Evolutionary conservation across 2,329 filamentous ascomycete species (phyloP).

Genomic region (Ophiostoma piceae): DNA sequence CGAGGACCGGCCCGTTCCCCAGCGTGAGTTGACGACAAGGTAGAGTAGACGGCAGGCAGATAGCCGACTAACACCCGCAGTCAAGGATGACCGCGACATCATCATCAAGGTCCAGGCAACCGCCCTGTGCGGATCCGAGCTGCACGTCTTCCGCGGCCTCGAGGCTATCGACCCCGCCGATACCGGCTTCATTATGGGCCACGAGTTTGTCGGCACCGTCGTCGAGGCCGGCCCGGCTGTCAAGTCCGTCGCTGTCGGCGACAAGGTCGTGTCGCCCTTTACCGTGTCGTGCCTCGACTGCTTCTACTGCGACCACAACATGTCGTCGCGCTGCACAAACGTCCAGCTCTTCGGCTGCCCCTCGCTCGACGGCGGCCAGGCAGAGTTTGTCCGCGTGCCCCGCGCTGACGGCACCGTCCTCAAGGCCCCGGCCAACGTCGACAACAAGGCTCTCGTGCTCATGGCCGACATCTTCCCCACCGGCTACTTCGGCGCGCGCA

Average conservation of each 20-base stretch:
- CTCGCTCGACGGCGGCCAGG: constrained; percentile 69
- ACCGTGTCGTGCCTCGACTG: constrained; percentile 73
- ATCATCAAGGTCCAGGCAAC: constrained; percentile 79
- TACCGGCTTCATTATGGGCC: constrained; percentile 65
- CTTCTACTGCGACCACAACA: constrained; percentile 77
- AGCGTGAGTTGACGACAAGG: constrained; percentile 38
- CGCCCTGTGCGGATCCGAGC: constrained; percentile 85
- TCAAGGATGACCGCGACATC: constrained; percentile 67
- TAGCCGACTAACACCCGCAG: constrained; percentile 31
- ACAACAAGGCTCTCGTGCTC: constrained; percentile 69
- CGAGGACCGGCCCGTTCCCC: constrained; percentile 73
- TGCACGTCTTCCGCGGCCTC: constrained; percentile 81
- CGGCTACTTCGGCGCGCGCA: constrained; percentile 76
- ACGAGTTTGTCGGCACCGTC: constrained; percentile 80
- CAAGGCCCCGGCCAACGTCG: constrained; percentile 64
- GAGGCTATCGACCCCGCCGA: constrained; percentile 45
- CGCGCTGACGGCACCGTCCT: constrained; percentile 75
- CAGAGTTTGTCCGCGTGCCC: constrained; percentile 76
- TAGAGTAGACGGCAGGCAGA: background rate
- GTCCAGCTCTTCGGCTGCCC: constrained; percentile 65
- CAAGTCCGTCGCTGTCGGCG: constrained; percentile 63
- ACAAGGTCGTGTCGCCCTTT: constrained; percentile 77
- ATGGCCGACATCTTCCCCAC: constrained; percentile 94
- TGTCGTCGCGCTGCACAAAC: constrained; percentile 70
- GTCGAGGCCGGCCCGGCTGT: constrained; percentile 63